Conservation (phyloP, 768 basidiomycete genomes). For the Bullera alba region DNA sequence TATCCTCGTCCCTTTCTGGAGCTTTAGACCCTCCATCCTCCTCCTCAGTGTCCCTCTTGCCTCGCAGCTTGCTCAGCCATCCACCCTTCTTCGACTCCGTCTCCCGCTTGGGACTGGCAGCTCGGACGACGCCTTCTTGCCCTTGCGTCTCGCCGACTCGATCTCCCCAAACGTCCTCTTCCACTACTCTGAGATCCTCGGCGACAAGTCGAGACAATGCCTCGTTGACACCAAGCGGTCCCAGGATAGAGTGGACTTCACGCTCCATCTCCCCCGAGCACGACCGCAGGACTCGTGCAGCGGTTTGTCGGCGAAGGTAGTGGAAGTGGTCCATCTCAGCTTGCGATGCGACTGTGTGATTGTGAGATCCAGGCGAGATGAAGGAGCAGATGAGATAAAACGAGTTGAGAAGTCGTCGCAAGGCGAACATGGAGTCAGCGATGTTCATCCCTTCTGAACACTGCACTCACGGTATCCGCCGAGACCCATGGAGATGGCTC, state of each 20-base stretch:
- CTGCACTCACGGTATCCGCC: conserved; percentile 63
- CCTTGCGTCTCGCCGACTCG: conserved; percentile 1
- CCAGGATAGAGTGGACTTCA: conserved; percentile 80
- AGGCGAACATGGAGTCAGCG: neutral
- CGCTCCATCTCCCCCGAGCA: conserved; percentile 95
- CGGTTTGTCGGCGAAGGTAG: conserved; percentile 66
- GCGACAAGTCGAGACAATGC: conserved; percentile 71
- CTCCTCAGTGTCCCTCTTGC: conserved; percentile 48
- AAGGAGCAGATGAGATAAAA: neutral
- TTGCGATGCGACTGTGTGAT: conserved; percentile 65
- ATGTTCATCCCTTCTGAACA: too few species aligned
- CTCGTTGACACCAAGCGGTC: conserved; percentile 83
- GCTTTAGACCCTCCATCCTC: conserved; percentile 59
- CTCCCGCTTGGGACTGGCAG: neutral
- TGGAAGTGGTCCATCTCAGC: conserved; percentile 92
- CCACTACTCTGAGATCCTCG: conserved; percentile 55
- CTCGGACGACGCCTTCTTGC: conserved; percentile 20
- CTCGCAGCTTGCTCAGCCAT: neutral
- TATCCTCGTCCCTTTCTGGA: conserved; percentile 66
- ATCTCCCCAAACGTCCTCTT: conserved; percentile 35
- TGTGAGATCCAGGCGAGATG: too few species aligned
- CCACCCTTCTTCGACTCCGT: conserved; percentile 1
- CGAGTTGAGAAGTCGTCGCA: neutral
- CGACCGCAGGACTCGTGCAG: conserved; percentile 73
- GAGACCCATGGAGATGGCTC: conserved; percentile 96